These are phyloP conservation scores for Auricularia heimuer DNA, from an alignment of 768 basidiomycete species.

Conservation along the genomic window DNA sequence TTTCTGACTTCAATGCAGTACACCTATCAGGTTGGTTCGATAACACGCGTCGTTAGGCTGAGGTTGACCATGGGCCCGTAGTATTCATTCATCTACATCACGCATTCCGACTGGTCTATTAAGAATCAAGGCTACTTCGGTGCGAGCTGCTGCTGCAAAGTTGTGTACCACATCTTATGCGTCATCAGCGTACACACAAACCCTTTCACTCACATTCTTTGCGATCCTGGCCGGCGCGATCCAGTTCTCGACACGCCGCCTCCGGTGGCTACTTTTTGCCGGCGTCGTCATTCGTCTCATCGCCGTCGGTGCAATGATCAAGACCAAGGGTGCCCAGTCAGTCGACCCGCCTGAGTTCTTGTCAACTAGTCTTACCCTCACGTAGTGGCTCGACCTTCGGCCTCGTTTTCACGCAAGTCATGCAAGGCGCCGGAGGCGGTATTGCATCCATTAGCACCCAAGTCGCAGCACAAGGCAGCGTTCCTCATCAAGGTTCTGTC, in stretches of 20 bases:
- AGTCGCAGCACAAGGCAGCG: slow-evolving; percentile 56
- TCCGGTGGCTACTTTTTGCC: slow-evolving; percentile 30
- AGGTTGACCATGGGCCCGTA: not conserved
- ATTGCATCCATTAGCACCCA: slow-evolving; percentile 48
- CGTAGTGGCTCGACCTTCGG: slow-evolving; percentile 6
- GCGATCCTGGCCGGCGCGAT: slow-evolving; percentile 48
- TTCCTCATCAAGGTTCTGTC: slow-evolving; percentile 33
- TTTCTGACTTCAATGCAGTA: not conserved
- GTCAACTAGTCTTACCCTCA: slow-evolving; percentile 6
- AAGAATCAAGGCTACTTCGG: slow-evolving; percentile 54
- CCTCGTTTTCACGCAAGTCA: slow-evolving; percentile 55
- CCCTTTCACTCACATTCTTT: slow-evolving; percentile 50
- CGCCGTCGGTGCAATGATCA: slow-evolving; percentile 62
- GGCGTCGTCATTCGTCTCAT: slow-evolving; percentile 52
- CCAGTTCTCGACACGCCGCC: slow-evolving; percentile 44
- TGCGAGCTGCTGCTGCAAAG: slow-evolving; percentile 44
- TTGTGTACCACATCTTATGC: slow-evolving; percentile 56
- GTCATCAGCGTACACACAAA: slow-evolving; percentile 41
- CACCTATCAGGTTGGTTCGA: not conserved
- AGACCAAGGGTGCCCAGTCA: slow-evolving; percentile 44
- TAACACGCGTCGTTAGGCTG: not conserved
- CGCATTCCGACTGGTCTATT: slow-evolving; percentile 38
- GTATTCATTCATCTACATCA: slow-evolving; percentile 27
- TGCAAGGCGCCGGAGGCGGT: slow-evolving; percentile 70
- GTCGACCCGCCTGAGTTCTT: not conserved